Base-by-base conservation (phyloP, 2,329 filamentous ascomycete species). In the Ophiocordyceps camponoti-floridani region DNA sequence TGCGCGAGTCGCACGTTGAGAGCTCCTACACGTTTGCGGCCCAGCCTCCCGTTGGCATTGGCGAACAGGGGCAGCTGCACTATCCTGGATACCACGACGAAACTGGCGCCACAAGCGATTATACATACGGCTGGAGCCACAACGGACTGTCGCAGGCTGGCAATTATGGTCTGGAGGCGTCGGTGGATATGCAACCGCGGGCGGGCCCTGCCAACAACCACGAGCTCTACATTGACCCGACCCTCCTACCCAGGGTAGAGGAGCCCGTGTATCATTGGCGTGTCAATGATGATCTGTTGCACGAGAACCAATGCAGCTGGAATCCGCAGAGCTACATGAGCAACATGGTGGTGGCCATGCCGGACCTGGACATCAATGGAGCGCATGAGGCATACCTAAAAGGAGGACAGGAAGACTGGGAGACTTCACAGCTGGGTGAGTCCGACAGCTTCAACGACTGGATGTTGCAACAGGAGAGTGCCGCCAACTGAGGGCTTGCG, bases 361-460 rank as follows among this genome's bases (percentile, higher is more conserved):
- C 51, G 1, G 51, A 49, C 10, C 43, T 51, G 33, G 47, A 51
- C 42, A 31, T 28, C 3, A 31, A 41, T 9, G 47, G 33, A 18
- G 48, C 51, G 16, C 55, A 57, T 42, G 54, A 58, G 18, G 52
- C 47, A 6, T 61, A 58, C 42, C 52, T 64, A 27, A 55, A 51
- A 40, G 60, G 62, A 19, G 53, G 50, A 10, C 52, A 58, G 30
- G 52, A 50, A 11, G 61, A 61, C 43, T 64, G 62, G 62, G 51
- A 58, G 45, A 50, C 63, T 9, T 57, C 60, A 48, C 52, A 59
- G 18, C 45, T 64, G 9, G 57, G 58, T 9, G 54, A 56, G 19
- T 49, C 48, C 18, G 51, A 52, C 19, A 56, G 58, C 42, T 60
- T 58, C 46, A 54, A 54, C 30, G 48, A 58, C 31, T 62, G 59